These are phyloP conservation scores for Rhodotorula sphaerocarpa DNA, from an alignment of 768 basidiomycete genomes.

Conservation along the genomic window DNA sequence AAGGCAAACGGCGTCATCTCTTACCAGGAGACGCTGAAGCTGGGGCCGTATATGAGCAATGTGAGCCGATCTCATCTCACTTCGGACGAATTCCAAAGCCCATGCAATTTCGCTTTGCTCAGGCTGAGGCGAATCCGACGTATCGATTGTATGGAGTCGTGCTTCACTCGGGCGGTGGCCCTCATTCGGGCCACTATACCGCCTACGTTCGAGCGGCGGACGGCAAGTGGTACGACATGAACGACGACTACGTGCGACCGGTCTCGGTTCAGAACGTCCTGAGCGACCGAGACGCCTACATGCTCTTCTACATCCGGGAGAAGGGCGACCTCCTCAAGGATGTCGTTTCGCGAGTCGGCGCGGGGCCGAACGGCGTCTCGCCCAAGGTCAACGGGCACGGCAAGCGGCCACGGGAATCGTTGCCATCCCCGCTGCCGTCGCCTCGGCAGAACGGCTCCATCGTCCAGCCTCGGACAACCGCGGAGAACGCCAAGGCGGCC, in stretches of 20 bases:
- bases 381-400: neutral
- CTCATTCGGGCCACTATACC: slow-evolving; percentile 92
- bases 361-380: neutral
- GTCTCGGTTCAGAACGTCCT: slow-evolving; percentile 47
- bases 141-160: slow-evolving; percentile 89
- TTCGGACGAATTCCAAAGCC: neutral
- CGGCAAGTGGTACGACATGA: slow-evolving; percentile 78
- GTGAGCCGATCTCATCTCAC: slow-evolving; percentile 37
- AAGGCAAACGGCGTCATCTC: slow-evolving; percentile 70
- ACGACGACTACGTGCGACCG: slow-evolving; percentile 68
- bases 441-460: too few species aligned
- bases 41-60: slow-evolving; percentile 75
- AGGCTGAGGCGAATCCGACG: slow-evolving; percentile 49
- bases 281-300: slow-evolving; percentile 71
- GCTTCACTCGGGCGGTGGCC: slow-evolving; percentile 82
- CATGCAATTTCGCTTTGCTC: too few species aligned
- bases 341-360: neutral
- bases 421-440: too few species aligned
- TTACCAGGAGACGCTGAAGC: slow-evolving; percentile 67
- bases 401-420: neutral
- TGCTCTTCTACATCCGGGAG: slow-evolving; percentile 80
- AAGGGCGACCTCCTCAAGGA: slow-evolving; percentile 41
- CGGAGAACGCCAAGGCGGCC: too few species aligned
- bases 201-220: slow-evolving; percentile 64
- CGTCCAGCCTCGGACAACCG: too few species aligned